phyloP scores from a whole-genome alignment of 1,284 basidiomycete genomes.

The Thecaphora frezii region DNA sequence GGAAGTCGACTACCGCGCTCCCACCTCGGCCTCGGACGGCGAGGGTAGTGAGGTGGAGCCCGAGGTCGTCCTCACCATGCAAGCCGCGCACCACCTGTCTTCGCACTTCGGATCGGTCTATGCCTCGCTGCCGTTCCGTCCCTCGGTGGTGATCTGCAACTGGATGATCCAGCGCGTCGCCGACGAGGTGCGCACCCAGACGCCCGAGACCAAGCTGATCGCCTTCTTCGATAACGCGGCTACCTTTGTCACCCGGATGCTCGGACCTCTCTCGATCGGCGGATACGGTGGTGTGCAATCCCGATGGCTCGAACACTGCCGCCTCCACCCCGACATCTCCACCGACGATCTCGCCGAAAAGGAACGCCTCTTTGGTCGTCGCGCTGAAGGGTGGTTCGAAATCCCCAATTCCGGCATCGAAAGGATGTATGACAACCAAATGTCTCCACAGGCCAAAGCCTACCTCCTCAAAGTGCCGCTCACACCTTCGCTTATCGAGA shows the following conservation, averaged over 20 bases:
- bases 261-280: slow-evolving; percentile 4
- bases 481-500: slow-evolving; percentile 9
- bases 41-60: slow-evolving; percentile 1
- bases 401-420: slow-evolving; percentile 5
- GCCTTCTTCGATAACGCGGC: slow-evolving; percentile 8
- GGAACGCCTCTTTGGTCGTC: slow-evolving; percentile 5
- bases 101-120: slow-evolving; percentile 2
- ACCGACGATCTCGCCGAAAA: background rate
- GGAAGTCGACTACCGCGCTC: background rate
- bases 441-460: slow-evolving; percentile 6
- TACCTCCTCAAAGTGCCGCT: slow-evolving; percentile 6
- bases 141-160: slow-evolving; percentile 4
- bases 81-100: slow-evolving; percentile 2
- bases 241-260: slow-evolving; percentile 6
- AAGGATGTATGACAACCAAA: slow-evolving; percentile 1
- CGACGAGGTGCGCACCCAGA: slow-evolving; percentile 1
- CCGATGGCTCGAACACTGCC: slow-evolving; percentile 2
- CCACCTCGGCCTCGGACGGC: background rate
- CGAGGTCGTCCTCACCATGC: slow-evolving; percentile 10
- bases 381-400: slow-evolving; percentile 1
- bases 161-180: slow-evolving; percentile 6
- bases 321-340: slow-evolving; percentile 2
- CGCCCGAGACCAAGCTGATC: slow-evolving; percentile 2
- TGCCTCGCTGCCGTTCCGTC: background rate
- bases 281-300: slow-evolving; percentile 4